Conservation (phyloP, 2,329 filamentous ascomycete species). For the Diaporthe batatas region DNA sequence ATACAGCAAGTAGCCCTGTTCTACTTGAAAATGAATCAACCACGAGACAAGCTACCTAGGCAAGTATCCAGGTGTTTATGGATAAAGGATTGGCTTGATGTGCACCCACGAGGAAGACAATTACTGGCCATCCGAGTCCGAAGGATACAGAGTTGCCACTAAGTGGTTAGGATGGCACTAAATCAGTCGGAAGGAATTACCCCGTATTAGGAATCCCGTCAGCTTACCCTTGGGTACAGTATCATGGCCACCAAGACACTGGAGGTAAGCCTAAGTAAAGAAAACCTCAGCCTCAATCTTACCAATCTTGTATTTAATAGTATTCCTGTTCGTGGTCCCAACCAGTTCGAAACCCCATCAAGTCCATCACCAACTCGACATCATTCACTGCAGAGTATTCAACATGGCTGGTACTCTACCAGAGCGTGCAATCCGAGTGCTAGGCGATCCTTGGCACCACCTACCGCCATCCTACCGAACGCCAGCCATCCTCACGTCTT, state of each 20-base stretch:
- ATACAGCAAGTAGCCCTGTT: too few species aligned
- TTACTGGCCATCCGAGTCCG: too few species aligned
- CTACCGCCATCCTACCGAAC: conserved; percentile 16
- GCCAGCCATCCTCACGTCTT: conserved; percentile 27
- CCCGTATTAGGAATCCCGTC: conserved; percentile 24
- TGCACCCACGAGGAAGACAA: too few species aligned
- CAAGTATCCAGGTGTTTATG: too few species aligned
- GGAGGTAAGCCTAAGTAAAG: background rate
- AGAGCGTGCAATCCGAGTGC: conserved; percentile 4
- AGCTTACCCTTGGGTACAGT: conserved; percentile 35
- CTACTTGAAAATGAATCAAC: too few species aligned
- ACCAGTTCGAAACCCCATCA: too few species aligned
- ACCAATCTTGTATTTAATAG: background rate
- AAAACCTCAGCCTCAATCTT: background rate
- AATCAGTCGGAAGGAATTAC: conserved; percentile 11
- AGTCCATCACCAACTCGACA: background rate
- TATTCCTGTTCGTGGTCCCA: too few species aligned
- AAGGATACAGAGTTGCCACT: too few species aligned
- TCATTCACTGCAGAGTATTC: background rate
- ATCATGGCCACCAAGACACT: conserved; percentile 3
- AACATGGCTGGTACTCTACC: conserved; percentile 14
- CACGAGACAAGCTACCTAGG: too few species aligned
- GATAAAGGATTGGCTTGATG: too few species aligned
- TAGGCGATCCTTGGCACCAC: conserved; percentile 12
- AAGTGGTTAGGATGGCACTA: background rate